Evolutionary conservation across 1,139 yeast genomes (phyloP), one percentile per base, ranked within the genome.

Genomic region (Nakaseomyces delphensis): DNA sequence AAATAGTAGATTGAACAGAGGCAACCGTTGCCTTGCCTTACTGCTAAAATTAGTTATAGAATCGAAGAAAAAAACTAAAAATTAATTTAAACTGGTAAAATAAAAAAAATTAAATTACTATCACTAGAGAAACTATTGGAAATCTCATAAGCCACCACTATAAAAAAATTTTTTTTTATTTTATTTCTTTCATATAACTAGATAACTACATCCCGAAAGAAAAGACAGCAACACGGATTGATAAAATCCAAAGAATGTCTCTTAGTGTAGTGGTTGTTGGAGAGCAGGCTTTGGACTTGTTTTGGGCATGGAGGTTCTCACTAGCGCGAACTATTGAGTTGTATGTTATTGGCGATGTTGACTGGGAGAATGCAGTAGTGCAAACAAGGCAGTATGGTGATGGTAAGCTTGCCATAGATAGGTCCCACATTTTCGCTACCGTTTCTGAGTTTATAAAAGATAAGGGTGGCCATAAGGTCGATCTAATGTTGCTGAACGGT

Each of bases 401-500:
- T 7, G 52, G 50, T 15, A 45, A 42, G 30, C 51, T 56, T 28
- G 44, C 39, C 11, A 29, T 59, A 24, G 52, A 54, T 29, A 59
- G 55, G 41, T 57, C 49, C 43, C 46, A 49, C 2, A 49, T 55
- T 2, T 43, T 57, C 9, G 40, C 42, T 3, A 45, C 49, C 36
- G 43, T 59, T 38, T 30, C 45, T 2, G 48, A 46, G 33, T 49
- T 48, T 8, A 24, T 49, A 16, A 23, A 36, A 10, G 23, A 14
- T 21, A 18, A n/a, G 13, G 40, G 36, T 23, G 43, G 19, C 4
- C 36, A 38, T 10, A 40, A 48, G 11, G 79, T 73, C 54, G 79
- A 76, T 57, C 65, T 64, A 37, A 59, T 80, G 25, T 64, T 77
- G 38, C 47, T 72, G 5, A 66, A 72, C 6, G 37, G 27, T 33